These are phyloP conservation scores for Phytopythium oedochilum DNA, from an alignment of 352 stramenopile genomes.

Conservation along the genomic window DNA sequence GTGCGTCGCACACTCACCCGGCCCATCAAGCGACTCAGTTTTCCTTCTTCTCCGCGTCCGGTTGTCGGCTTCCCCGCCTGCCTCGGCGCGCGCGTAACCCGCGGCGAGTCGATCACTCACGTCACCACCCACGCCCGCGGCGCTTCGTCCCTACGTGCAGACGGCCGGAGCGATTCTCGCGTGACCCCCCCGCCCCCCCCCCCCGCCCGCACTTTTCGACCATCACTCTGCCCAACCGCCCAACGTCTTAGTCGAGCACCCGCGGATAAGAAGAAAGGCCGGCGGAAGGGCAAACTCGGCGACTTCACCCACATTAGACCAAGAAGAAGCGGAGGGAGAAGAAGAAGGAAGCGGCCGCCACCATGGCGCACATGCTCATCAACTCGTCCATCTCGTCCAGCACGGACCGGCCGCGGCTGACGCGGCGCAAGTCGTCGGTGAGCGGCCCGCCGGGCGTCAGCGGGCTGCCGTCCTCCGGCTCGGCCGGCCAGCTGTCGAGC, in stretches of 20 bases:
- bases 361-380: constrained; percentile 64
- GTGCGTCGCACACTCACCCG: neutral
- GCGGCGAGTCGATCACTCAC: neutral
- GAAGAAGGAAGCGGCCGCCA: neutral
- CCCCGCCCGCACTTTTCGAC: neutral
- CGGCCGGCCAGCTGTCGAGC: constrained; percentile 9
- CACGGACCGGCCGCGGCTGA: constrained; percentile 14
- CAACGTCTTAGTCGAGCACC: neutral
- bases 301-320: too few relatives aligned
- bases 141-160: too few relatives aligned
- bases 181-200: too few relatives aligned
- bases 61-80: neutral
- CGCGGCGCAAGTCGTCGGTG: constrained; percentile 48
- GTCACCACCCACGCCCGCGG: too few relatives aligned
- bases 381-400: constrained; percentile 40
- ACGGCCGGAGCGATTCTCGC: too few relatives aligned
- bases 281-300: neutral
- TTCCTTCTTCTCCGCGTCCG: constrained; percentile 1
- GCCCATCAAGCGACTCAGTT: neutral
- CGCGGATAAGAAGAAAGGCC: neutral
- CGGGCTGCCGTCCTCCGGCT: constrained; percentile 9
- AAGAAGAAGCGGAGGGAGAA: neutral
- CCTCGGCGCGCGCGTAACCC: neutral
- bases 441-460: constrained; percentile 15
- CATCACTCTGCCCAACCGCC: neutral